Evolutionary conservation across 495 filamentous ascomycete species (phyloP).

Genomic region (Hypoxylon perforatum): DNA sequence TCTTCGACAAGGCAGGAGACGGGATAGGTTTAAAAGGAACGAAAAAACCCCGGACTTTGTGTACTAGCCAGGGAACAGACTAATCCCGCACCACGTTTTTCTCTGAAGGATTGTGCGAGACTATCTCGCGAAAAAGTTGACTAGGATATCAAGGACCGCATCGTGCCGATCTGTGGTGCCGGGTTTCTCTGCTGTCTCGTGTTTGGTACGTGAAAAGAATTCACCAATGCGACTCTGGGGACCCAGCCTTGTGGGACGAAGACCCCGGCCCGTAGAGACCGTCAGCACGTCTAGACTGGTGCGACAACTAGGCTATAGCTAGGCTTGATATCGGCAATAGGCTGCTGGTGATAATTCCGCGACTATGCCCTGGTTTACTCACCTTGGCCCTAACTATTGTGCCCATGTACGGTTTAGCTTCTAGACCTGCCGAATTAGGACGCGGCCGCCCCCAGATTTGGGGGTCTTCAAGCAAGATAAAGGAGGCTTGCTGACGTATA

Average conservation of each 20-base stretch:
- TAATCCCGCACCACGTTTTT: constrained; percentile 1
- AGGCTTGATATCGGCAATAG: constrained; percentile 37
- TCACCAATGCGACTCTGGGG: constrained; percentile 22
- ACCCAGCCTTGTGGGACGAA: constrained; percentile 38
- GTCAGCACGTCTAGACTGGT: constrained; percentile 18
- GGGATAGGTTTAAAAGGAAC: constrained; percentile 14
- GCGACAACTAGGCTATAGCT: constrained; percentile 35
- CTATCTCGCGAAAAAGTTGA: constrained; percentile 8
- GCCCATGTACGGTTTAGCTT: constrained; percentile 20
- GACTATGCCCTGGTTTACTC: constrained; percentile 9
- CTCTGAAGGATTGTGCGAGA: not conserved
- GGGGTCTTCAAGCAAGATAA: constrained; percentile 11
- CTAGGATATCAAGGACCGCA: constrained; percentile 23
- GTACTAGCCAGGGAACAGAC: not conserved
- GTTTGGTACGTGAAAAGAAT: constrained; percentile 19
- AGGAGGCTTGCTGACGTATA: constrained; percentile 25
- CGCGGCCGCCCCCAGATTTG: constrained; percentile 14
- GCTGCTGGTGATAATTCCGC: constrained; percentile 19
- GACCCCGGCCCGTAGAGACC: constrained; percentile 17
- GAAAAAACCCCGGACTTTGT: constrained; percentile 25
- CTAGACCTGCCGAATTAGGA: constrained; percentile 34
- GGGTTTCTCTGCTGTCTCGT: constrained; percentile 4
- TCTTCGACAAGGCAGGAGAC: not conserved
- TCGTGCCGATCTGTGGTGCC: constrained; percentile 22
- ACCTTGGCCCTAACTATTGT: constrained; percentile 1